These are phyloP conservation scores for Aspergillus jensenii DNA, from an alignment of 2,329 filamentous ascomycete species.

Conservation along the genomic window DNA sequence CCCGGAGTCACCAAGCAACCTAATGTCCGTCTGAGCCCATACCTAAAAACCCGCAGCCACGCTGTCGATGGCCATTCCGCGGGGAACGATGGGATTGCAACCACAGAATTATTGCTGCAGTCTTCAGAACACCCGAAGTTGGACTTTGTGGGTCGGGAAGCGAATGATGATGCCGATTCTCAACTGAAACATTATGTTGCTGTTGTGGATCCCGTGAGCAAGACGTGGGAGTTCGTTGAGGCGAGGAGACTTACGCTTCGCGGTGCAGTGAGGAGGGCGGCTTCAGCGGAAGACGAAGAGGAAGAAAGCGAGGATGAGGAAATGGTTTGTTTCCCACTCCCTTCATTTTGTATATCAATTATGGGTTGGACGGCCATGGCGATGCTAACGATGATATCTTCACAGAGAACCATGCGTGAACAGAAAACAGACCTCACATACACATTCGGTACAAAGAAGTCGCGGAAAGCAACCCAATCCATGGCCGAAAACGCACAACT, in stretches of 20 bases:
- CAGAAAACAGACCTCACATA: constrained; percentile 47
- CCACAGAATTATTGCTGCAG: constrained; percentile 58
- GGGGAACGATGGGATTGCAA: constrained; percentile 36
- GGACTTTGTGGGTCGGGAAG: constrained; percentile 57
- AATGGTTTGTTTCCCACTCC: constrained; percentile 22
- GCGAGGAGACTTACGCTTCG: constrained; percentile 57
- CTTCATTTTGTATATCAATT: background rate
- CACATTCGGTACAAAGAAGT: constrained; percentile 52
- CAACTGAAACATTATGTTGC: constrained; percentile 61
- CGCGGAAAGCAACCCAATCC: constrained; percentile 49
- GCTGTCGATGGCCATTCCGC: constrained; percentile 24
- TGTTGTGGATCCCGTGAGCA: constrained; percentile 56
- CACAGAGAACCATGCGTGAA: constrained; percentile 37
- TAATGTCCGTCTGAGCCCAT: constrained; percentile 35
- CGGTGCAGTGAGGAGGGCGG: constrained; percentile 41
- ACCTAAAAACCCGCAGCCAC: constrained; percentile 53
- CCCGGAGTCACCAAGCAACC: constrained; percentile 34
- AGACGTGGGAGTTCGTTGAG: constrained; percentile 55
- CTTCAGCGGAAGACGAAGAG: constrained; percentile 27
- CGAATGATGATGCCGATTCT: constrained; percentile 51
- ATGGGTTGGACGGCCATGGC: background rate
- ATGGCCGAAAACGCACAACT: constrained; percentile 50
- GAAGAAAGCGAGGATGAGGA: constrained; percentile 30
- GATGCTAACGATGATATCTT: background rate
- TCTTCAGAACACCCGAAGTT: constrained; percentile 61